Evolutionary conservation across 2,329 filamentous ascomycete species (phyloP), one percentile per base, ranked within the genome.

Genomic region (Zalaria sp.): DNA sequence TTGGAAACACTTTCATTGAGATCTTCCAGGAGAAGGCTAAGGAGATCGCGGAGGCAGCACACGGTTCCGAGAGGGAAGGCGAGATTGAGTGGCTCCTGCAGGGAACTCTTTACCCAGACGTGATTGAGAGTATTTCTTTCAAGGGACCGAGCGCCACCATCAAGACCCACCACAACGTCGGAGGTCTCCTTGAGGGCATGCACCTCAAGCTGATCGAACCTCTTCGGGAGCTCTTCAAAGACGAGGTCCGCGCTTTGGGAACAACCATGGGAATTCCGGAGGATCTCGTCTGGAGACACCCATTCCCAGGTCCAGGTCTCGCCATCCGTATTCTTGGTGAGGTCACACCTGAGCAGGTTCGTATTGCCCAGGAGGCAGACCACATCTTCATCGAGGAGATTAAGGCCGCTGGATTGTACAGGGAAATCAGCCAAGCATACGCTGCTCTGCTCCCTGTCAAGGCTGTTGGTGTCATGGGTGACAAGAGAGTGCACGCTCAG

Each of bases 61-160:
- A 77, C 47, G 69, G 80, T 55, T 79, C 80, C 0, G 61, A 70
- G 1, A 69, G 72, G 41, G 78, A 77, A n/a, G 84, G 83, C 29
- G 79, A 81, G 53, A 81, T 95, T 34, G 76, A 85, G 53, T 95
- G 77, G 72, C 83, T 95, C 56, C 70, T 95, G 6, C 88, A 95
- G 63, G 86, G 87, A 11, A 91, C 84, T 5, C 69, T 91, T 25
- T 89, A 86, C 61, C 81, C 79, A 1, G 81, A 83, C 57, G 75
- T 81, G 44, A 81, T 81, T 49, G 78, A 81, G 52, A 77, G 71
- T 48, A 76, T 84, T 47, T 81, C 77, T 26, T 84, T 83, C 71
- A 81, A 81, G 57, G 80, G 80, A 0, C 79, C 80, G 9, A 77
- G 71, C 32, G 72, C 72, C 26, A 83, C 80, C 8, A 84, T 84